These are phyloP conservation scores for Phytophthora sansomeana DNA, from an alignment of 352 stramenopile species.

Conservation along the genomic window DNA sequence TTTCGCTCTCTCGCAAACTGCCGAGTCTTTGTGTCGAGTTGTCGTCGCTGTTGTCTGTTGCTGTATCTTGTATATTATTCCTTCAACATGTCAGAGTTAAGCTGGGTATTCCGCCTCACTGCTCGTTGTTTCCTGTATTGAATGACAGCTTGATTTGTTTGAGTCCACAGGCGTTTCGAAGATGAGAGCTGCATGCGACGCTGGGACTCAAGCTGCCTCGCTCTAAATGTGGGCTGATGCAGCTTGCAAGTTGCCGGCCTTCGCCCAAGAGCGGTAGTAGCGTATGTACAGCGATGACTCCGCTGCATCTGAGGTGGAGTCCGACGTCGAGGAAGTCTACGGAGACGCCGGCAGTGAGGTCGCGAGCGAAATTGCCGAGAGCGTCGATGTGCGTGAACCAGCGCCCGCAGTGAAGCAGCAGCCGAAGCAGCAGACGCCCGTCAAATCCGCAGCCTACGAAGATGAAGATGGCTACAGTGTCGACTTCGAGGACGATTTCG, in stretches of 20 bases:
- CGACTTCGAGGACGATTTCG: conserved; percentile 72
- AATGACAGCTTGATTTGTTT: no score
- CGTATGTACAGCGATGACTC: conserved; percentile 81
- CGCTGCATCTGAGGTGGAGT: conserved; percentile 70
- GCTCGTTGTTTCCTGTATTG: background rate
- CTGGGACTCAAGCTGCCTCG: background rate
- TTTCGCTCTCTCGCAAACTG: conserved; percentile 29
- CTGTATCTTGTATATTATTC: conserved; percentile 6
- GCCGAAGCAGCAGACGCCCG: conserved; percentile 4
- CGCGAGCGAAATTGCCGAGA: conserved; percentile 65
- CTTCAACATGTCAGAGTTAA: conserved; percentile 2
- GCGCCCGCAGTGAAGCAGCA: conserved; percentile 16
- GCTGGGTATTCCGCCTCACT: background rate
- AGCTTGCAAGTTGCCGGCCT: conserved; percentile 9
- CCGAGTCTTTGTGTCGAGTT: conserved; percentile 18
- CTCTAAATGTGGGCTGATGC: conserved; percentile 29
- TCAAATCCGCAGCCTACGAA: conserved; percentile 38
- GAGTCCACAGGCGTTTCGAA: background rate
- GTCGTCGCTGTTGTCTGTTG: conserved; percentile 3
- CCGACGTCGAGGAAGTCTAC: conserved; percentile 48
- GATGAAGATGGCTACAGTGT: conserved; percentile 69
- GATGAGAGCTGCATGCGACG: conserved; percentile 18
- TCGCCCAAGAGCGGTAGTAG: conserved; percentile 2
- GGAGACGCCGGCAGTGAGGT: conserved; percentile 50
- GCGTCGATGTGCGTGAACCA: conserved; percentile 22